Evolutionary conservation across 1,284 basidiomycete species (phyloP), one percentile per base, ranked within the genome.

Genomic region (Leccinum cinnamomeum): DNA sequence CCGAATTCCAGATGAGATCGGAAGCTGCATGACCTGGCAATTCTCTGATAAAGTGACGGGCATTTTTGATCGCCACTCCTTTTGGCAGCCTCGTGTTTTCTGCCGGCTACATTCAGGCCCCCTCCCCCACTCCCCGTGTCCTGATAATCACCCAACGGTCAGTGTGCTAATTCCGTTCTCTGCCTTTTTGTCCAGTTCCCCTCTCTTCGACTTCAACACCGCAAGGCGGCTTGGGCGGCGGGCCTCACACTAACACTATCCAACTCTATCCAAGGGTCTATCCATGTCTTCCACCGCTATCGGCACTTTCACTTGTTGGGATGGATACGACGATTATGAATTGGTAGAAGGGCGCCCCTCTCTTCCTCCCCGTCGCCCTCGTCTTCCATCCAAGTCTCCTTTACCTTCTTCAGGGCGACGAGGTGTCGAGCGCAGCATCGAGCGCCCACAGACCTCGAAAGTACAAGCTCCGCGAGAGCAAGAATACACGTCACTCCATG

Each of bases 401-500:
- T 11, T 64, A 7, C 68, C 62, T 28, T 25, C 70, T 12, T 33
- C 62, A 55, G 55, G 23, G 23, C 69, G 63, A 28, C 68, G 57
- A 30, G 37, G 57, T 46, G 60, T 54, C 55, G 70, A 75, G 53
- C 72, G 64, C 37, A 39, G 64, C 18, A 51, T 56, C 46, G 73
- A 73, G 64, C 75, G 69, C 60, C 61, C 73, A 74, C 64, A 75
- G 72, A 56, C 66, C 70, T 65, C 79, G 68, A 62, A 76, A 72
- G 77, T 77, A 61, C 78, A 79, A 48, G 77, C 74, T 44, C 78
- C 78, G 12, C 78, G 61, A 39, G 70, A 80, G 55, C 75, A 76
- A 11, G 81, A 83, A 55, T 71, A 73, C 55, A 72, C 78, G 28
- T 81, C 83, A 10, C 74, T 89, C 61, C 82, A 88, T 67, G 75